Evolutionary conservation across 2,329 filamentous ascomycete genomes (phyloP).

Genomic region (Sporothrix brasiliensis): DNA sequence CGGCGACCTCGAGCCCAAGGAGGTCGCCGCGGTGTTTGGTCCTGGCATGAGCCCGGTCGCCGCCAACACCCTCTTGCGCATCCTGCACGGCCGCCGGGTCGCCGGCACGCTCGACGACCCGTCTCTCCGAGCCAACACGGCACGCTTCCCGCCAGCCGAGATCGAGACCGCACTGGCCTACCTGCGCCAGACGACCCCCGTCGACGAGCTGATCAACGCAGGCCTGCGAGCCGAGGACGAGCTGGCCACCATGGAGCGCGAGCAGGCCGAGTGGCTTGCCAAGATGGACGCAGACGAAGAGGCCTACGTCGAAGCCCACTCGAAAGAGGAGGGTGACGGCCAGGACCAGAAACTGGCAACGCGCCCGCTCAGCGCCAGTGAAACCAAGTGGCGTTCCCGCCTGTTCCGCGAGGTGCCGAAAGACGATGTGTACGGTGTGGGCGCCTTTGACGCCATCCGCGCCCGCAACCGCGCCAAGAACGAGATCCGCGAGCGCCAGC

Average conservation of each 20-base stretch:
- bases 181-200: conserved; percentile 56
- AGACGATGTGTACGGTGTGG: conserved; percentile 61
- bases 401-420: conserved; percentile 38
- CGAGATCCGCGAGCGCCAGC: conserved; percentile 47
- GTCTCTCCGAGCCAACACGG: conserved; percentile 52
- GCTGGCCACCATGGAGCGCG: conserved; percentile 54
- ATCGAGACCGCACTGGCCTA: conserved; percentile 56
- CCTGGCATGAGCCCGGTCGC: conserved; percentile 47
- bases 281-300: conserved; percentile 34
- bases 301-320: not conserved
- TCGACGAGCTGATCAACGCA: conserved; percentile 64
- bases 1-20: conserved; percentile 51
- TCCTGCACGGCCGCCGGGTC: conserved; percentile 65
- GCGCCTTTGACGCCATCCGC: conserved; percentile 61
- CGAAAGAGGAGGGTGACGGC: not conserved
- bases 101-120: conserved; percentile 67
- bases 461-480: conserved; percentile 55
- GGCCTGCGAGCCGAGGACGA: conserved; percentile 66
- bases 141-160: conserved; percentile 48
- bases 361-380: not conserved
- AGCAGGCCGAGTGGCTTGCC: conserved; percentile 39
- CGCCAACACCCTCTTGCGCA: conserved; percentile 59
- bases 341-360: too few species aligned
- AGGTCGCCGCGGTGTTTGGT: conserved; percentile 57
- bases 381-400: conserved; percentile 36